A percentile compares a stretch with the other conserved stretches of the same genome.
These are phyloP conservation scores for Echinochloa phyllopogon DNA, from an alignment of 176 grass and related monocot species.

Conservation along the genomic window DNA sequence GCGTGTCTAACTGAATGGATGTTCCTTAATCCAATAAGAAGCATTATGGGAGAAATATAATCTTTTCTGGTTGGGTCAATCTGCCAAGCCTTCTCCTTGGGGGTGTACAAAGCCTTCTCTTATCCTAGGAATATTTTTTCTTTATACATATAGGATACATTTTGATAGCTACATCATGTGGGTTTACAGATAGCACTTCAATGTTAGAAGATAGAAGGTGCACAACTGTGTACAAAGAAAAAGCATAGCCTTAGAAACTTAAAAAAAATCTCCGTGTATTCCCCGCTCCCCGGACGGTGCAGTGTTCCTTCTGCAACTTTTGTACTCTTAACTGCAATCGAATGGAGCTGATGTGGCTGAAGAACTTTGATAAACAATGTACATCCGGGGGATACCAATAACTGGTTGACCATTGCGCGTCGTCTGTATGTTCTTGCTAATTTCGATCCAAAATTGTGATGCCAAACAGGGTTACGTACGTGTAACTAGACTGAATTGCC, in stretches of 20 bases:
- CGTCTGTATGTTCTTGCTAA: neutral
- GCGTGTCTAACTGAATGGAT: slow-evolving; percentile 8
- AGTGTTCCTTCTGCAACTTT: neutral
- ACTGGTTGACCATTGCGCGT: neutral
- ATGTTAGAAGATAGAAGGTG: slow-evolving; percentile 30
- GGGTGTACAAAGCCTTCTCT: slow-evolving; percentile 40
- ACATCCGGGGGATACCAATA: neutral
- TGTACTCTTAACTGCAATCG: neutral
- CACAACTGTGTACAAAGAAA: slow-evolving; percentile 27
- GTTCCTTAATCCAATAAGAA: slow-evolving; percentile 12
- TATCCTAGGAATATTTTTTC: slow-evolving; percentile 1
- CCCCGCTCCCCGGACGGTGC: neutral
- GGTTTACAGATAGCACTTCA: slow-evolving; percentile 23
- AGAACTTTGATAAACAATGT: neutral
- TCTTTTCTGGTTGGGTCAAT: slow-evolving; percentile 4
- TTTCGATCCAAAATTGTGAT: neutral
- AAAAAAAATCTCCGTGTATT: neutral
- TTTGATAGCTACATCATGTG: slow-evolving; percentile 20
- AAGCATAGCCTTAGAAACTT: slow-evolving; percentile 26
- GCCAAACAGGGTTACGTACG: neutral
- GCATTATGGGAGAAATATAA: slow-evolving; percentile 5
- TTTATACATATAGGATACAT: neutral
- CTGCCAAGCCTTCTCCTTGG: slow-evolving; percentile 25
- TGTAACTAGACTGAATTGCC: neutral
- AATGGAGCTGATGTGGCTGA: neutral